Percentiles rank a stretch among this genome's conserved stretches.
Conservation (phyloP, 1,284 basidiomycete genomes). For the Gomphus sp. region DNA sequence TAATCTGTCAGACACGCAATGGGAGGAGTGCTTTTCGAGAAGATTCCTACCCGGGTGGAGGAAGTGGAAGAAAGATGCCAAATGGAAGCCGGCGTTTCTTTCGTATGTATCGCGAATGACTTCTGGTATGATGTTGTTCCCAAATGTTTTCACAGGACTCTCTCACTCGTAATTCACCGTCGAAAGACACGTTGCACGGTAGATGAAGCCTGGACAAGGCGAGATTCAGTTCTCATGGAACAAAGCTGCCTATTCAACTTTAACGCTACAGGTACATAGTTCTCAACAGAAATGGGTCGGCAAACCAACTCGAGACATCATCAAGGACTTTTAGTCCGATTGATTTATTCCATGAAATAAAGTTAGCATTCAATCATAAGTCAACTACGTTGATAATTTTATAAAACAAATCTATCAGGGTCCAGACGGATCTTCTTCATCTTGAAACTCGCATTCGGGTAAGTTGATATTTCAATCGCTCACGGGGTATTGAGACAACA, state of each 20-base stretch:
- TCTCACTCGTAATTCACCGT: conserved; percentile 59
- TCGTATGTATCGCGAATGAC: conserved; percentile 33
- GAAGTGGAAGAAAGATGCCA: conserved; percentile 52
- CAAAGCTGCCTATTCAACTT: neutral
- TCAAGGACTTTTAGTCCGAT: conserved; percentile 60
- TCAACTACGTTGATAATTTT: neutral
- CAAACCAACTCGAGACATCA: conserved; percentile 56
- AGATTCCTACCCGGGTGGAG: conserved; percentile 65
- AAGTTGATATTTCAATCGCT: conserved; percentile 4
- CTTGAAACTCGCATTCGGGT: conserved; percentile 16
- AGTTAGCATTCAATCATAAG: conserved; percentile 34
- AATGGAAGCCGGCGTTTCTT: conserved; percentile 41
- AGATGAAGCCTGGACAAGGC: conserved; percentile 78
- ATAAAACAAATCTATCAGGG: conserved; percentile 6
- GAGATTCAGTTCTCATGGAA: neutral
- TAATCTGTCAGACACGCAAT: conserved; percentile 50
- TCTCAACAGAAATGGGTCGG: conserved; percentile 62
- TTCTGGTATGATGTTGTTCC: neutral
- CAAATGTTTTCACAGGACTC: conserved; percentile 29
- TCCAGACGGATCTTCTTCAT: conserved; percentile 15
- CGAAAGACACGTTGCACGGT: conserved; percentile 56
- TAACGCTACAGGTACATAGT: conserved; percentile 48
- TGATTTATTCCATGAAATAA: conserved; percentile 61
- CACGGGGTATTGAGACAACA: neutral
- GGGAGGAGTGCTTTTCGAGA: conserved; percentile 61